Evolutionary conservation across 176 grass and related monocot species (phyloP).

Genomic region (Ensete glaucum): DNA sequence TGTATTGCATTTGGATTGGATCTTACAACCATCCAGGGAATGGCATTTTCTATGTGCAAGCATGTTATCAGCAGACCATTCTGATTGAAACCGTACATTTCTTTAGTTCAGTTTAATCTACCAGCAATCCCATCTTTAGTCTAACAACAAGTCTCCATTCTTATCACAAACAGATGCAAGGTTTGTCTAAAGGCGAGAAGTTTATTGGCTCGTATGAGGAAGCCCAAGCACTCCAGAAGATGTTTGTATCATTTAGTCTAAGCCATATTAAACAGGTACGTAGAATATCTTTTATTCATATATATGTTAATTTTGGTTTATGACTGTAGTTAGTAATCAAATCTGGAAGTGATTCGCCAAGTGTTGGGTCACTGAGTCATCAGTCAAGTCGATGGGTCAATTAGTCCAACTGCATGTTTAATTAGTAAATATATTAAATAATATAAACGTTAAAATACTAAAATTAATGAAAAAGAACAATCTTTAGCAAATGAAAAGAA

Average conservation of each 20-base stretch:
- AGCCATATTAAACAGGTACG: slow-evolving; percentile 43
- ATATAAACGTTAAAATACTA: too few species aligned
- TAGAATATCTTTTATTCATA: not conserved
- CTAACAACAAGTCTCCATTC: not conserved
- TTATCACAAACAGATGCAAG: slow-evolving; percentile 28
- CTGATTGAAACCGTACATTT: not conserved
- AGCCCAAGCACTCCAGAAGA: slow-evolving; percentile 32
- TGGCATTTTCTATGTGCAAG: not conserved
- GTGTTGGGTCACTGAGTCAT: not conserved
- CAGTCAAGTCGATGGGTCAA: too few species aligned
- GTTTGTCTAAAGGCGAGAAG: slow-evolving; percentile 27
- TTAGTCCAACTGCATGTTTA: too few species aligned
- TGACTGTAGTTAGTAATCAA: not conserved
- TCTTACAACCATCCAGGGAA: not conserved
- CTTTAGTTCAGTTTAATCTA: slow-evolving; percentile 4
- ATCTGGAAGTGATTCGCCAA: not conserved
- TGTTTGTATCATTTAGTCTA: slow-evolving; percentile 31
- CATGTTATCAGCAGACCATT: not conserved
- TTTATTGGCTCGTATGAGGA: slow-evolving; percentile 35
- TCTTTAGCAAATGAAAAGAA: too few species aligned
- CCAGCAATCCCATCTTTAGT: slow-evolving; percentile 11
- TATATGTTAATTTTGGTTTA: not conserved
- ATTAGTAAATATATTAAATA: too few species aligned
- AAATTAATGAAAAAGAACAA: too few species aligned
- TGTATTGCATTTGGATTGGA: not conserved